These are phyloP conservation scores for Elaeis oleifera DNA, from an alignment of 202 grass and related monocot species.

Conservation along the genomic window DNA sequence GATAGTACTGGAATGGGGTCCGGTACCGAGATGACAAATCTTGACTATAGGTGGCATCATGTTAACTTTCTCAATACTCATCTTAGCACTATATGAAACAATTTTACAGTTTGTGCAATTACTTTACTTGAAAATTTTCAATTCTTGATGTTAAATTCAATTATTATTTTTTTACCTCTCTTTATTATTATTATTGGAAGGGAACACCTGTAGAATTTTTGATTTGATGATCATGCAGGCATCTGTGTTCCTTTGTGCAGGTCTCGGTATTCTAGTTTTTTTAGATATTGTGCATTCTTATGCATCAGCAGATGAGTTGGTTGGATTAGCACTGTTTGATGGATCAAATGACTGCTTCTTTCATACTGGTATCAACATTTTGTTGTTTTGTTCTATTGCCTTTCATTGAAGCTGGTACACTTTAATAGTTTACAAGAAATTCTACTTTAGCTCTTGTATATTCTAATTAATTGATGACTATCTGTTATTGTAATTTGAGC, in stretches of 20 bases:
- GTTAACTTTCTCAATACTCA: too few species aligned
- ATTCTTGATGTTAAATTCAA: too few species aligned
- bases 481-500: background rate
- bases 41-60: too few species aligned
- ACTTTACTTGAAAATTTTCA: too few species aligned
- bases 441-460: background rate
- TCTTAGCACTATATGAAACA: too few species aligned
- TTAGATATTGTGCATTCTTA: slow-evolving; percentile 95
- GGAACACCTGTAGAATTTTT: slow-evolving; percentile 8
- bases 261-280: slow-evolving; percentile 73
- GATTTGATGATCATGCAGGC: slow-evolving; percentile 12
- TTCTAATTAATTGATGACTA: background rate
- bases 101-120: too few species aligned
- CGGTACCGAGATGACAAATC: too few species aligned
- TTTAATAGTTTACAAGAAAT: background rate
- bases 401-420: slow-evolving; percentile 6
- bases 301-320: slow-evolving; percentile 81
- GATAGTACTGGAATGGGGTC: too few species aligned
- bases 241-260: slow-evolving; percentile 23
- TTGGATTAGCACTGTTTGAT: slow-evolving; percentile 91
- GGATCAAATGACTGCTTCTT: slow-evolving; percentile 96
- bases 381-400: background rate
- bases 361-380: slow-evolving; percentile 50
- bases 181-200: too few species aligned
- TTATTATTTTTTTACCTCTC: too few species aligned